Evolutionary conservation across 345 rosid genomes (phyloP).

Genomic region (Schrenkiella parvula): DNA sequence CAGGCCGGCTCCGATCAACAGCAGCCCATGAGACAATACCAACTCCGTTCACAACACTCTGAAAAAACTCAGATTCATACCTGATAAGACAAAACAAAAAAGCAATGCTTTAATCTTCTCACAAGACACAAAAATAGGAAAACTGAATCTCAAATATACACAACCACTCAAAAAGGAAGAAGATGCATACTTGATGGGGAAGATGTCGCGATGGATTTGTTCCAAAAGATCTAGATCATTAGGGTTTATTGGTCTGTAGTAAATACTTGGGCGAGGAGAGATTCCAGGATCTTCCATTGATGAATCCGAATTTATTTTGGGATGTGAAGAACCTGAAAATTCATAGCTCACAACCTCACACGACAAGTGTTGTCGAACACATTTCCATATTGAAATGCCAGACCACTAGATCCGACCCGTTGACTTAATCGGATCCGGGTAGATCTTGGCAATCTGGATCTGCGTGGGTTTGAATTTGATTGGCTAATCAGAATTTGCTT

Average conservation of each 20-base stretch:
- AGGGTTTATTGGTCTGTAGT: conserved; percentile 58
- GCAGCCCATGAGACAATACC: conserved; percentile 90
- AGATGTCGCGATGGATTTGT: conserved; percentile 56
- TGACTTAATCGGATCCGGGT: neutral
- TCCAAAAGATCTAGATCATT: conserved; percentile 63
- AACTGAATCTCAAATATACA: neutral
- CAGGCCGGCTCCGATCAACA: conserved; percentile 62
- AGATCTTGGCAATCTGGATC: neutral
- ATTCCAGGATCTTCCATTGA: conserved; percentile 45
- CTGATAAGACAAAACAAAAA: conserved; percentile 30
- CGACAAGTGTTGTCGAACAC: neutral
- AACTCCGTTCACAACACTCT: conserved; percentile 62
- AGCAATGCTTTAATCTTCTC: neutral
- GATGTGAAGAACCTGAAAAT: neutral
- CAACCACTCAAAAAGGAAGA: neutral
- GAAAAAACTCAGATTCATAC: conserved; percentile 80
- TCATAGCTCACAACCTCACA: neutral
- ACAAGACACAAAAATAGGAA: neutral
- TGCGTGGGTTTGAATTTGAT: conserved; percentile 2
- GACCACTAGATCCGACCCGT: conserved; percentile 23
- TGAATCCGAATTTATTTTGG: conserved; percentile 10
- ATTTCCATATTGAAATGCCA: neutral
- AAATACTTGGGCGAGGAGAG: conserved; percentile 47
- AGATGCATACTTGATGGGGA: conserved; percentile 63
- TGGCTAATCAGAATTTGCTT: conserved; percentile 10